Base-by-base conservation (phyloP, 2,329 filamentous ascomycete genomes). In the Dothideomycetidae sp. region DNA sequence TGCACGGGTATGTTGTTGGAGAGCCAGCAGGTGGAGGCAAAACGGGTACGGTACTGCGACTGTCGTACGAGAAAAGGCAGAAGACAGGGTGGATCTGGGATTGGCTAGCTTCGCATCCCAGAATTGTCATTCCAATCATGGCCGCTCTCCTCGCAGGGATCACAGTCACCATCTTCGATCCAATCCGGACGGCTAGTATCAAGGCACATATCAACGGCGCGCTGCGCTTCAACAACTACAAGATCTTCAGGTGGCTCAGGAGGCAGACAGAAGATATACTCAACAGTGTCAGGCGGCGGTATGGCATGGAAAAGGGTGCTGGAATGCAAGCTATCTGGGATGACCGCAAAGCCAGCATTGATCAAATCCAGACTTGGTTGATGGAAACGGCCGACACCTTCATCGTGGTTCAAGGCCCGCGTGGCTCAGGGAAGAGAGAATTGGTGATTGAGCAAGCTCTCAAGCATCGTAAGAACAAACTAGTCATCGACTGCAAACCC, bases 101-200 rank as follows among this genome's bases (percentile, higher is more conserved):
- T 45, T 96, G 85, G 86, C 58, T 96, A 17, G 68, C 81, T 7
- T 81, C 64, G 41, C 90, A 98, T 51, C 86, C 88, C 1, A 72
- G 85, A 33, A 82, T 96, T 31, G 81, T 93, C 16, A 78, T 98
- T 32, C 88, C 90, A 1, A 60, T 81, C 1, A 37, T 93, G 2
- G 84, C 83, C 11, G 88, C 85, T 1, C 60, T 96, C 2, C 54
- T 93, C 18, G 85, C 86, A 0, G 77, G 79, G 21, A 64, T 90
- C 33, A 92, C 86, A 0, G 84, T 94, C 13, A 75, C 82, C 1
- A 68, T 96, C 5, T 96, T 98, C 51, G 90, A 98, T 49, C 90
- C 90, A 5, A 86, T 98, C 41, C 75, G 90, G 31, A 86, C 85
- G 1, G 90, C 92, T 53, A 94, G 92, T 50, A 82, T 96, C 60